Evolutionary conservation across 1,139 yeast genomes (phyloP).

Genomic region (Sugiyamaella japonica): DNA sequence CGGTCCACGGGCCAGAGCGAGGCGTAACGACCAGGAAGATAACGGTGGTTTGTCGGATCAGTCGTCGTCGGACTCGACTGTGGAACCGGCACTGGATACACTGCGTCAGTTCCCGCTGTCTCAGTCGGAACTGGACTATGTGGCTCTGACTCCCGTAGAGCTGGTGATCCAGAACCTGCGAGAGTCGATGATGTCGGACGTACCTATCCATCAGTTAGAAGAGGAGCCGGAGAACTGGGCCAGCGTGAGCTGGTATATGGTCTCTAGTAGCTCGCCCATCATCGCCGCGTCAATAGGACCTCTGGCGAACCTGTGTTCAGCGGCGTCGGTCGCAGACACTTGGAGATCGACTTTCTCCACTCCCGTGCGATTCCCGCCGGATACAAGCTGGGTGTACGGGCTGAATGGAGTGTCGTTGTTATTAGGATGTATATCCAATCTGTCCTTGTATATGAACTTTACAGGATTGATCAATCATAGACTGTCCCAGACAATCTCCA

Average conservation of each 20-base stretch:
- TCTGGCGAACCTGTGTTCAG: conserved; percentile 66
- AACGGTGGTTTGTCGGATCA: not conserved
- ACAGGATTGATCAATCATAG: conserved; percentile 56
- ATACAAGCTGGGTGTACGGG: conserved; percentile 48
- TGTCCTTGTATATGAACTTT: conserved; percentile 66
- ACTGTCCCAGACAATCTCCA: conserved; percentile 50
- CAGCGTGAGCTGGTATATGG: conserved; percentile 51
- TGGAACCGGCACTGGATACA: not conserved
- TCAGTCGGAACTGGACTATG: conserved; percentile 16
- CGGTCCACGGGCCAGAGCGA: not conserved
- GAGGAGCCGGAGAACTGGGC: conserved; percentile 19
- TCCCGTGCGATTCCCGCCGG: conserved; percentile 33
- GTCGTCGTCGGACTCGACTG: not conserved
- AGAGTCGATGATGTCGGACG: conserved; percentile 17
- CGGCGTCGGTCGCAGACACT: conserved; percentile 67
- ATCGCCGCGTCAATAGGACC: conserved; percentile 79
- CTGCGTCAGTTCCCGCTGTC: conserved; percentile 6
- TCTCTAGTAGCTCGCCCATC: conserved; percentile 69
- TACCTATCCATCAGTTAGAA: conserved; percentile 17
- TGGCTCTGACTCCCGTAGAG: conserved; percentile 14
- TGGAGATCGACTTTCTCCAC: conserved; percentile 52
- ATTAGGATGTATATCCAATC: conserved; percentile 65
- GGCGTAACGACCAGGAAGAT: too few relatives aligned
- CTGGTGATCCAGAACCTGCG: conserved; percentile 16
- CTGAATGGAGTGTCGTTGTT: conserved; percentile 63